Evolutionary conservation across 306 rosid species (phyloP).

Genomic region (Cicer pinnatifidum): DNA sequence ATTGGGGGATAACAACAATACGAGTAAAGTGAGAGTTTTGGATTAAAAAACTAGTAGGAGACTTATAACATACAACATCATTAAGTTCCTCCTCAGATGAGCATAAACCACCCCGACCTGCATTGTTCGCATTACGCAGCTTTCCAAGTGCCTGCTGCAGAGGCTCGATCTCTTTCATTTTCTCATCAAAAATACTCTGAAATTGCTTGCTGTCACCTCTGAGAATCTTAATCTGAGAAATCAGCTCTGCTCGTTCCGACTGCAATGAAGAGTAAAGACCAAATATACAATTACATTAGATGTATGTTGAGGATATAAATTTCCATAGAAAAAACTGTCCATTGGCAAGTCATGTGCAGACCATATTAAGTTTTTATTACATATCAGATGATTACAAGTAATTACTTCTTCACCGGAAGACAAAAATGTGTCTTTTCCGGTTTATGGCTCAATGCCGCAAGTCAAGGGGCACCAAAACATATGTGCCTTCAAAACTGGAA

Average conservation of each 20-base stretch:
- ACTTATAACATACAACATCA: conserved; percentile 54
- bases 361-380: background rate
- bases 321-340: background rate
- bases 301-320: background rate
- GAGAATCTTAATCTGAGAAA: conserved; percentile 78
- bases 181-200: conserved; percentile 71
- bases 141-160: conserved; percentile 87
- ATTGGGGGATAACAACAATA: conserved; percentile 1
- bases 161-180: conserved; percentile 83
- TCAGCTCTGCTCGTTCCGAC: conserved; percentile 73
- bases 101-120: conserved; percentile 72
- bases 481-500: background rate
- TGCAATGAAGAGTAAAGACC: conserved; percentile 47
- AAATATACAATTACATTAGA: conserved; percentile 27
- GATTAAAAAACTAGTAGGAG: conserved; percentile 33
- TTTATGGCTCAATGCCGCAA: background rate
- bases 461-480: background rate
- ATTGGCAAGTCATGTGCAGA: conserved; percentile 7
- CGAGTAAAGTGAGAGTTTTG: conserved; percentile 35
- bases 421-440: background rate
- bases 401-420: conserved; percentile 1
- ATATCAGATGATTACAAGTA: conserved; percentile 11
- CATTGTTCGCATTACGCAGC: conserved; percentile 74
- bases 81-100: conserved; percentile 96
- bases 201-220: conserved; percentile 71